Conservation (phyloP, 176 grass and related monocot species). For the Paspalum notatum region DNA sequence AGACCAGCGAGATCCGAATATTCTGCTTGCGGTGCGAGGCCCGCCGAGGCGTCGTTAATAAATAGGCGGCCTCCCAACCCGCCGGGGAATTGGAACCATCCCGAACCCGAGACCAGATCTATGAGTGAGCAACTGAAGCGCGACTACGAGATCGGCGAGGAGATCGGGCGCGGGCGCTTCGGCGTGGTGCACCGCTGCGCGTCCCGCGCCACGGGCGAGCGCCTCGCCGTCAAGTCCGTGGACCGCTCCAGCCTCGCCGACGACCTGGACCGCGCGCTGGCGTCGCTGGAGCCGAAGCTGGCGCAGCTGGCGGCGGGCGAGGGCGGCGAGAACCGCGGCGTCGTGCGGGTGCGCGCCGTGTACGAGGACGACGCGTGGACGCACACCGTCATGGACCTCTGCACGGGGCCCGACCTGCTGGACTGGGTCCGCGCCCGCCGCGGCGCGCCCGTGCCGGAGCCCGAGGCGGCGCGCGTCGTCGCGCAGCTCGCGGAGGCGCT, state of each 20-base stretch:
- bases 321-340: slow-evolving; percentile 63
- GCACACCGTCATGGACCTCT: slow-evolving; percentile 86
- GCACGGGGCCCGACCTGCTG: slow-evolving; percentile 67
- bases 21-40: slow-evolving; percentile 15
- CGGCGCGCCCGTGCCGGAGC: slow-evolving; percentile 59
- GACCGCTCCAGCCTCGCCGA: slow-evolving; percentile 65
- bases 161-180: slow-evolving; percentile 86
- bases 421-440: slow-evolving; percentile 63
- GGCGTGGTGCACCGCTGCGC: slow-evolving; percentile 79
- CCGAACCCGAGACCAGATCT: slow-evolving; percentile 10
- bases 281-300: slow-evolving; percentile 69
- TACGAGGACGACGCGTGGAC: slow-evolving; percentile 65
- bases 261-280: slow-evolving; percentile 68
- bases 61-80: slow-evolving; percentile 1
- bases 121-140: slow-evolving; percentile 65
- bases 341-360: slow-evolving; percentile 56
- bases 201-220: slow-evolving; percentile 47
- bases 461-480: slow-evolving; percentile 49
- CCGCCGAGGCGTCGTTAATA: slow-evolving; percentile 25
- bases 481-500: slow-evolving; percentile 68
- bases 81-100: background rate
- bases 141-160: slow-evolving; percentile 73
- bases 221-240: slow-evolving; percentile 77
- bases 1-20: slow-evolving; percentile 42
- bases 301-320: slow-evolving; percentile 44